Evolutionary conservation across 352 stramenopile species (phyloP).

Genomic region (Pythium rishiriense): DNA sequence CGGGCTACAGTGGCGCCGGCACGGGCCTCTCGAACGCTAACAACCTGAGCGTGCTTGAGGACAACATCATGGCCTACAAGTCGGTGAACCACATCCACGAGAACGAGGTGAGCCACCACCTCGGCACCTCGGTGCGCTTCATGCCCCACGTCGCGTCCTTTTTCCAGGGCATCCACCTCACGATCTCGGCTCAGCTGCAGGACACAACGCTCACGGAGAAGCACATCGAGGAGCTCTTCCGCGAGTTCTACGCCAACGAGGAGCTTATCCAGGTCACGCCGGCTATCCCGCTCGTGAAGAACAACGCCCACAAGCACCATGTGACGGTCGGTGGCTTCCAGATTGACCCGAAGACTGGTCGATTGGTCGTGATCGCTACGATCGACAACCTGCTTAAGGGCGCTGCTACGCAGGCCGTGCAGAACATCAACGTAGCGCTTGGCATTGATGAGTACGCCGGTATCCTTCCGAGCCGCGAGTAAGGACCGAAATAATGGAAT

Average conservation of each 20-base stretch:
- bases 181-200: slow-evolving; percentile 78
- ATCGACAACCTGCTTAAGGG: slow-evolving; percentile 96
- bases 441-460: slow-evolving; percentile 87
- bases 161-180: slow-evolving; percentile 94
- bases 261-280: slow-evolving; percentile 79
- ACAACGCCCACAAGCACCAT: slow-evolving; percentile 76
- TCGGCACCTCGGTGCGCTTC: slow-evolving; percentile 86
- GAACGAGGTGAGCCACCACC: slow-evolving; percentile 81
- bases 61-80: slow-evolving; percentile 92
- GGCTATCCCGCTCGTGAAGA: slow-evolving; percentile 73
- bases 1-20: slow-evolving; percentile 86
- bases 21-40: slow-evolving; percentile 83
- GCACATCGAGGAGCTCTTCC: slow-evolving; percentile 72
- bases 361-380: slow-evolving; percentile 84
- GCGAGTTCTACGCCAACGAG: slow-evolving; percentile 83
- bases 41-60: slow-evolving; percentile 68
- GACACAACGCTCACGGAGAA: slow-evolving; percentile 67
- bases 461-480: slow-evolving; percentile 36
- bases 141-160: slow-evolving; percentile 93
- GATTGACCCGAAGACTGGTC: slow-evolving; percentile 80
- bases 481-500: background rate
- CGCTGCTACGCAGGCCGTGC: slow-evolving; percentile 90
- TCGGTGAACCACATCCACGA: slow-evolving; percentile 91
- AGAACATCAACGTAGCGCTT: slow-evolving; percentile 95
- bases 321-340: slow-evolving; percentile 87